These are phyloP conservation scores for Eucalyptus marginata DNA, from an alignment of 345 rosid genomes.

Conservation along the genomic window DNA sequence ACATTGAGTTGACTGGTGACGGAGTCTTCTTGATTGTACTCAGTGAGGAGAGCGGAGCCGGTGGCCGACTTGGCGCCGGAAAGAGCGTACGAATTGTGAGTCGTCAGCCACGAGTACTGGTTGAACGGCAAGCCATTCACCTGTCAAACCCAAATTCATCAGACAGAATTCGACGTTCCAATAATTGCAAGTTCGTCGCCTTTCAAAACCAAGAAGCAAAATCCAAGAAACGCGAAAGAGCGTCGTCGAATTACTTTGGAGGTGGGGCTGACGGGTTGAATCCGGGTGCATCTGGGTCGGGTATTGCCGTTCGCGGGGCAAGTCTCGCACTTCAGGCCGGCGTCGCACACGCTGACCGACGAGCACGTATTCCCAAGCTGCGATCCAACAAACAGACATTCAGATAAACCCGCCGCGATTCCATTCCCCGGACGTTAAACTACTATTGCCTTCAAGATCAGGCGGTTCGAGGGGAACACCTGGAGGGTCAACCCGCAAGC, in stretches of 20 bases:
- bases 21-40: conserved; percentile 77
- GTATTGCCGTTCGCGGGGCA: conserved; percentile 63
- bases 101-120: conserved; percentile 82
- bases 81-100: conserved; percentile 74
- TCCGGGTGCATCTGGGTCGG: conserved; percentile 67
- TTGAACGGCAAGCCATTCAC: conserved; percentile 80
- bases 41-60: conserved; percentile 35
- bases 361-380: conserved; percentile 92
- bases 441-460: background rate
- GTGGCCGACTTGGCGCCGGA: conserved; percentile 27
- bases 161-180: background rate
- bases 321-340: conserved; percentile 74
- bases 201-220: background rate
- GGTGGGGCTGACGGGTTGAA: conserved; percentile 56
- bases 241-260: conserved; percentile 36
- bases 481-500: background rate
- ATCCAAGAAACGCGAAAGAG: background rate
- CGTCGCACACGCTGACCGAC: conserved; percentile 36
- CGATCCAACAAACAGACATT: background rate
- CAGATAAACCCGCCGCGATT: background rate
- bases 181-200: background rate
- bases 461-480: background rate
- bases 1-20: conserved; percentile 76
- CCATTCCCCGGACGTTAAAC: background rate
- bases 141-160: conserved; percentile 7